Percentiles rank a stretch among this genome's conserved stretches.
Conservation (phyloP, 768 basidiomycete species). For the Mycena galericulata region DNA sequence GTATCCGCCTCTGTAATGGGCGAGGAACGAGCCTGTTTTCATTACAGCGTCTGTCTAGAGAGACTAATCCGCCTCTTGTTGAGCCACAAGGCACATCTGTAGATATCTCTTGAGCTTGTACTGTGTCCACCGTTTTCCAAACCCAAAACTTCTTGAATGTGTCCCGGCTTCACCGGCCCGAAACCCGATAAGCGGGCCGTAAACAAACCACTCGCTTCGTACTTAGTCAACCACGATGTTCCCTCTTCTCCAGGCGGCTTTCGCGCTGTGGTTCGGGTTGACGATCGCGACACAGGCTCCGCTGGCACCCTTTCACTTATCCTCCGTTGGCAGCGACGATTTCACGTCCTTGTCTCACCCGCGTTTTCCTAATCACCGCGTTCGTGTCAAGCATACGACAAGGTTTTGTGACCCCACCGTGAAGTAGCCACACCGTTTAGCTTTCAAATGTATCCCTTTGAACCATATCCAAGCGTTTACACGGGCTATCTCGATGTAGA, state of each 20-base stretch:
- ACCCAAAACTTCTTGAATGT: no score
- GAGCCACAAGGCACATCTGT: no score
- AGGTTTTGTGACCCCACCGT: constrained; percentile 75
- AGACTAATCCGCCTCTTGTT: no score
- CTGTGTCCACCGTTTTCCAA: no score
- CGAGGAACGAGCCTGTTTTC: no score
- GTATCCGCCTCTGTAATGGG: no score
- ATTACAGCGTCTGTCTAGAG: no score
- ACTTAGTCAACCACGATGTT: neutral
- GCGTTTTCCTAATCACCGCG: constrained; percentile 62
- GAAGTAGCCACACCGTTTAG: constrained; percentile 50
- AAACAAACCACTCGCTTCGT: no score
- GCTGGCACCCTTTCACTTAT: constrained; percentile 38
- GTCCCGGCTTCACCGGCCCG: no score
- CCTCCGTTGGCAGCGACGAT: constrained; percentile 41
- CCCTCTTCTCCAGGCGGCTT: constrained; percentile 2
- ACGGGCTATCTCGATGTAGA: constrained; percentile 57
- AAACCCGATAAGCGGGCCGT: no score
- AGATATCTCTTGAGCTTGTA: no score
- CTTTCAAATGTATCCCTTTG: neutral
- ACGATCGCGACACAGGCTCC: constrained; percentile 17
- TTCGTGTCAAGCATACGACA: constrained; percentile 72
- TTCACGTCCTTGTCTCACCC: constrained; percentile 61
- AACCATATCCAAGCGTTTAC: constrained; percentile 45
- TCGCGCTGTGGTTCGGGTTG: neutral